Base-by-base conservation (phyloP, 139 green algal species). In the Tetraselmis chui region DNA sequence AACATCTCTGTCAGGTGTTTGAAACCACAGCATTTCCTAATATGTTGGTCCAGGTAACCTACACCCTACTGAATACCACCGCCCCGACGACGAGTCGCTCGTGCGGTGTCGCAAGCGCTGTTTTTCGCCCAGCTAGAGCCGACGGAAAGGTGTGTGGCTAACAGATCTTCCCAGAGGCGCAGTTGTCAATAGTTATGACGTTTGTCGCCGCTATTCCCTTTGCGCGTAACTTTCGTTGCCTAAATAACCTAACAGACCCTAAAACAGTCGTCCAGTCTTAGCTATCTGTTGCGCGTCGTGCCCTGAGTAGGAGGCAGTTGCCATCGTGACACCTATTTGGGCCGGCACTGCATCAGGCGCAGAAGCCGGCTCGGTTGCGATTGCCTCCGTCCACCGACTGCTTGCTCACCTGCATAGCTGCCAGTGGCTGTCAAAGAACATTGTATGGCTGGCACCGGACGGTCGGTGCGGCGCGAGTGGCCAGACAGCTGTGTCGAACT, bases 391-490 rank as follows among this genome's bases (percentile, higher is more conserved):
- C 0, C 23, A 75, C 24, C 76, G 79, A 11, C 59, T 92, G 75
- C 18, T 86, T 59, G 2, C 30, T 1, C 85, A 94, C 78, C 75
- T 95, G 79, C n/a, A 31, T 0, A 5, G n/a, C 1, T 85, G 80
- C 1, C 76, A 79, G 11, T 95, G 92, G 92, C 80, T 95, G 76
- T 87, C 89, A 22, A 94, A 93, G 29, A 89, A 95, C 79, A 23
- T 95, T 22, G 29, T 94, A 23, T 95, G 92, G 92, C 32, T 95
- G 78, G 76, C 93, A 25, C 83, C 87, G 0, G 89, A 94, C 76
- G 82, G 82, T 0, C 28, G 74, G 23, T 95, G 91, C 59, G 89
- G 86, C 1, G 23, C 31, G n/a, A 22, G 45, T 18, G 45, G 45
- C 18, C 45, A 67, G 5, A 18, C 11, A 5, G 45, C 45, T 18